Base-by-base conservation (phyloP, 2,329 filamentous ascomycete species). In the Coniochaeta sp. region DNA sequence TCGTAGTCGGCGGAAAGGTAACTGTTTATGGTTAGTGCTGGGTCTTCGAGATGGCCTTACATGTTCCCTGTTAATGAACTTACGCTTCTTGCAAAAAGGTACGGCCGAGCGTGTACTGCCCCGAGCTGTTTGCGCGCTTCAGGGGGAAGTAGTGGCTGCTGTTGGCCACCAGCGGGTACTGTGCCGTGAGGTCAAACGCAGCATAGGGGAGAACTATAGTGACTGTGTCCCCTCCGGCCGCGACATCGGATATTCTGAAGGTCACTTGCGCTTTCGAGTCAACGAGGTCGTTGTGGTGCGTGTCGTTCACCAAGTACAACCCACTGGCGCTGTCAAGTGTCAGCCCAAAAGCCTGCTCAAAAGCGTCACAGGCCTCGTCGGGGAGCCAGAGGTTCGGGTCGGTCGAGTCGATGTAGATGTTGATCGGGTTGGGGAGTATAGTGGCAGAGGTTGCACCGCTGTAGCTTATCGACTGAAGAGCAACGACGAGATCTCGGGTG, bases 1-100 rank as follows among this genome's bases (percentile, higher is more conserved):
- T 77, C 74, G 59, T 77, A 77, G 63, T 78, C 73, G 38, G 70
- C 73, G 2, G 74, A 68, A 44, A 71, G 68, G 60, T 73, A 73
- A 17, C 70, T 72, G 59, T 44, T n/a, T 26, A 14, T 14, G 14
- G 32, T 55, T 30, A 63, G 44, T 24, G 17, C 57, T 12, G 24
- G 10, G 44, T 14, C 30, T 40, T 12, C 12, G 28, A 24, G 0
- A 26, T 38, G 47, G 17, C 36, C 22, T 28, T 57, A 32, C 7
- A 38, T 22, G 16, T n/a, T 5, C 32, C 1, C 22, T 28, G 22
- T 17, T 30, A 34, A 24, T 19, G 6, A 58, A 17, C 70, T 66
- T 47, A 73, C 69, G 72, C 70, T 67, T 73, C 72, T 63, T 73
- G 71, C 14, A 74, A 57, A 38, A 74, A 73, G 36, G 64, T 66